phyloP scores from a whole-genome alignment of 352 stramenopile species.

The Pythium phragmiticola region DNA sequence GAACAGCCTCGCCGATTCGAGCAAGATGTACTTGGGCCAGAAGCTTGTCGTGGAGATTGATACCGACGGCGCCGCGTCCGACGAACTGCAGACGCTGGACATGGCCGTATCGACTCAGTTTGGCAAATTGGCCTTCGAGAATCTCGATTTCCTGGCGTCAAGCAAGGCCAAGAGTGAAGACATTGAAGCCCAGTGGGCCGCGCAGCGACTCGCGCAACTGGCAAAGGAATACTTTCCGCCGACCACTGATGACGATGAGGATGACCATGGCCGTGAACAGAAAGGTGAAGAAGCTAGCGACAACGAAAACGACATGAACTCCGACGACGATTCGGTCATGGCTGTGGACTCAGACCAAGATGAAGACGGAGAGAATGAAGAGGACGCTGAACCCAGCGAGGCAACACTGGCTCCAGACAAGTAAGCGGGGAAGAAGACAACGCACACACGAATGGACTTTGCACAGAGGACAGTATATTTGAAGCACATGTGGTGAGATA shows the following conservation, averaged over 20 bases:
- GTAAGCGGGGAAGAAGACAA: not conserved
- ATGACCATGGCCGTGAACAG: not conserved
- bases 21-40: constrained; percentile 71
- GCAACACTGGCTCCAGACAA: not conserved
- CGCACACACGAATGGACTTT: no score
- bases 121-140: constrained; percentile 62
- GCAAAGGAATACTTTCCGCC: constrained; percentile 69
- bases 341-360: constrained; percentile 30
- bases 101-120: constrained; percentile 41
- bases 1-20: constrained; percentile 71
- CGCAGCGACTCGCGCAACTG: constrained; percentile 49
- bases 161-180: constrained; percentile 57
- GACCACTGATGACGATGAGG: constrained; percentile 33
- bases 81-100: constrained; percentile 64
- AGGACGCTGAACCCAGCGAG: not conserved
- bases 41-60: constrained; percentile 70
- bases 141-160: constrained; percentile 59
- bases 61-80: constrained; percentile 34
- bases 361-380: constrained; percentile 14
- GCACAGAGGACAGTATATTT: not conserved
- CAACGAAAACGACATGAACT: constrained; percentile 24
- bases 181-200: constrained; percentile 57
- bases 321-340: constrained; percentile 34
- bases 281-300: constrained; percentile 20
- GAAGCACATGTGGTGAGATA: no score